Percentiles rank a stretch among this genome's conserved stretches.
phyloP scores from a whole-genome alignment of 148 eudicot species.

The Chenopodium suecicum region DNA sequence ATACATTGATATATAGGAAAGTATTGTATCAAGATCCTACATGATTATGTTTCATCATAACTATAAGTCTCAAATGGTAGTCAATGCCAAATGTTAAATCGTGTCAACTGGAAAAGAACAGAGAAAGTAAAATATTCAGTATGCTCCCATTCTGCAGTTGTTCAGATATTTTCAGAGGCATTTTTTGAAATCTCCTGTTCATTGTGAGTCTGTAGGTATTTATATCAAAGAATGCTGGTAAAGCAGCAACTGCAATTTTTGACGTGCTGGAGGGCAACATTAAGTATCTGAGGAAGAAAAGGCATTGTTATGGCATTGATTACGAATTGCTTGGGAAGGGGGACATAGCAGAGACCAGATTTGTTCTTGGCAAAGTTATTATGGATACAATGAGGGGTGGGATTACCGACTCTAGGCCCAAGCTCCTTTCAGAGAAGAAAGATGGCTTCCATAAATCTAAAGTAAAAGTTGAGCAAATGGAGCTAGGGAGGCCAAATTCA shows the following conservation, averaged over 20 bases:
- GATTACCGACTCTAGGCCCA: background rate
- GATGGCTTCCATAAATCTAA: slow-evolving; percentile 7
- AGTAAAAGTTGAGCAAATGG: slow-evolving; percentile 19
- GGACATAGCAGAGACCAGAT: slow-evolving; percentile 45
- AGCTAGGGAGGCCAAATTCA: slow-evolving; percentile 15
- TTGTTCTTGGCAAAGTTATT: slow-evolving; percentile 64
- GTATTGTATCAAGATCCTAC: too few relatives aligned
- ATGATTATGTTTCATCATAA: too few relatives aligned
- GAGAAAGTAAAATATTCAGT: too few relatives aligned
- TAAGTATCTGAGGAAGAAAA: slow-evolving; percentile 22
- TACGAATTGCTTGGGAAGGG: slow-evolving; percentile 54
- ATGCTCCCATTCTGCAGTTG: background rate
- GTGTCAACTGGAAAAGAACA: too few relatives aligned
- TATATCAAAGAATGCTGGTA: slow-evolving; percentile 37
- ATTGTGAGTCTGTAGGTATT: slow-evolving; percentile 44
- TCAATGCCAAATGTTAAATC: too few relatives aligned
- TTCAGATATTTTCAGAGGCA: background rate
- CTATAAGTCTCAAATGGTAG: too few relatives aligned
- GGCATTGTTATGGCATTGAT: slow-evolving; percentile 34
- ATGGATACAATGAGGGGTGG: slow-evolving; percentile 49
- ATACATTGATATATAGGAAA: too few relatives aligned
- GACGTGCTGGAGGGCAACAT: slow-evolving; percentile 28
- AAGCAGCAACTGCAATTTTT: slow-evolving; percentile 36
- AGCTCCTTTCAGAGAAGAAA: slow-evolving; percentile 29
- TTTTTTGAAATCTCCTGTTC: slow-evolving; percentile 6